Evolutionary conservation across 768 basidiomycete genomes (phyloP), one percentile per base, ranked within the genome.

Genomic region (Sporobolomyces roseus): DNA sequence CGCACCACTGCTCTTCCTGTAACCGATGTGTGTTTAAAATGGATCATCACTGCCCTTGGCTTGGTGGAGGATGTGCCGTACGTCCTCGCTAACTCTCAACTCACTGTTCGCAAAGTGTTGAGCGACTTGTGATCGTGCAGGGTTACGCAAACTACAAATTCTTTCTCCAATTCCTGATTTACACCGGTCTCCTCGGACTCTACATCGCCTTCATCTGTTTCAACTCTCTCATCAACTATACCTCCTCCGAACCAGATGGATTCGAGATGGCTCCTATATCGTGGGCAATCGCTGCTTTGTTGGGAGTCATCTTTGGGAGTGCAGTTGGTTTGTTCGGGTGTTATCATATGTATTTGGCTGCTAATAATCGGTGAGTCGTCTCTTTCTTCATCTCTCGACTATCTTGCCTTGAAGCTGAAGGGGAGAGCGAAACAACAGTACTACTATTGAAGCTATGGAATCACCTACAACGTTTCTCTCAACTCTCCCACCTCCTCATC

Each of bases 41-140:
- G 63, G 71, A 72, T 36, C 71, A 72, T 36, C 71, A 72, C 64
- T 72, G 71, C 23, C 71, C 71, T 0, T 72, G 71, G 71, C 67
- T 72, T 25, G 71, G 71, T 5, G 71, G 66, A 0, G 66, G 67
- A 5, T 68, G 66, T 52, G 67, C 62, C 13, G 71, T 65, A n/a
- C 23, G 67, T 29, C 19, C 25, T 14, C 13, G 7, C 30, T 58
- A n/a, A 7, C 45, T 3, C 45, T 3, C n/a, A 30, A 21, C 7
- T 10, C n/a, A n/a, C 61, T 27, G 25, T 21, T 30, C 46, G 16
- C 16, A 2, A n/a, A n/a, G n/a, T n/a, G n/a, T n/a, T n/a, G n/a
- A n/a, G n/a, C n/a, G n/a, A n/a, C n/a, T n/a, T n/a, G n/a, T n/a
- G n/a, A n/a, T n/a, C n/a, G 23, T 14, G 2, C 38, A 67, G 65